Base-by-base conservation (phyloP, 2,329 filamentous ascomycete genomes). In the Paracamarosporium sp. region DNA sequence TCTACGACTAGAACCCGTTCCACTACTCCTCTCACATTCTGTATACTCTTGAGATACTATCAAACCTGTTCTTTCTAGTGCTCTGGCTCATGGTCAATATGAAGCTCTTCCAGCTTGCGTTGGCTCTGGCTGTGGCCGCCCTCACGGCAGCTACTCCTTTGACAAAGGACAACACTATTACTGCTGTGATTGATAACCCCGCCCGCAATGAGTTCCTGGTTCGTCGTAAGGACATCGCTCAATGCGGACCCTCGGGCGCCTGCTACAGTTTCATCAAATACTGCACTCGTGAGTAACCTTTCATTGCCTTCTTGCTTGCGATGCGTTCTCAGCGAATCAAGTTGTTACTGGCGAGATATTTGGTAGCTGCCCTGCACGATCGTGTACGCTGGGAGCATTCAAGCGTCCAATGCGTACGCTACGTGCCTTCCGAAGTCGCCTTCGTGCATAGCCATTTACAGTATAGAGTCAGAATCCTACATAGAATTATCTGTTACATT, bases 61-160 rank as follows among this genome's bases (percentile, higher is more conserved):
- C 50, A 35, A 17, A 2, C n/a, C 11, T 30, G 15, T 12, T 22
- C 15, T 25, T 17, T 30, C 13, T 12, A 27, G 15, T 35, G 2
- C 24, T 9, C 28, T 20, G 15, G 30, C 40, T 4, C 15, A 35
- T 15, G 7, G 28, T 47, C 33, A 54, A 9, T 30, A 56, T 52
- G 54, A 51, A 56, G 54, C 47, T 56, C 41, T 22, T 51, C 28
- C 36, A 33, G 30, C 46, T 56, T 38, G 24, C 41, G 11, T 13
- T 27, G 13, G 46, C 24, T 15, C 4, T 31, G 17, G 31, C 40
- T 12, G 12, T 38, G 2, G 22, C 46, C 12, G 54, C 46, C n/a
- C 12, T 52, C 46, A 28, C 38, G 17, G 31, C 38, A 28, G 46
- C 31, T 31, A 25, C 27, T 31, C 17, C 45, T 25, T 28, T 35